Evolutionary conservation across 305 asterid genomes (phyloP).

Genomic region (Fraxinus albicans): DNA sequence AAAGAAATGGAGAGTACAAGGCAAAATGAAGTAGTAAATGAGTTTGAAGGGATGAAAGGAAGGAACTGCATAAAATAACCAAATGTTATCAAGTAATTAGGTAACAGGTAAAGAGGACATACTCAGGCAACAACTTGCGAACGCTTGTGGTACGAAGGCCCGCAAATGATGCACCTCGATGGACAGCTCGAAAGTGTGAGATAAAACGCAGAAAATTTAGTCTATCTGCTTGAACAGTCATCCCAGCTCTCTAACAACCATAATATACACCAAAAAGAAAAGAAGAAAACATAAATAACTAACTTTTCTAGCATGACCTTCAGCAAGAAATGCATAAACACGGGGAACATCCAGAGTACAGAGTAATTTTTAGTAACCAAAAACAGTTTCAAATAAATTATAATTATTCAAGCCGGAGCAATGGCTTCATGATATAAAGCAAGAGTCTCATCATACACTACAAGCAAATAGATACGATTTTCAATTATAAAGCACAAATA

Average conservation of each 20-base stretch:
- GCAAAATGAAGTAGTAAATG: neutral
- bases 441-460: neutral
- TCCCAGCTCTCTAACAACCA: slow-evolving; percentile 75
- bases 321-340: neutral
- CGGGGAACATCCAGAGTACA: neutral
- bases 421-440: slow-evolving; percentile 1
- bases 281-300: slow-evolving; percentile 14
- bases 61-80: slow-evolving; percentile 7
- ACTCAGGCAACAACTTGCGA: slow-evolving; percentile 96
- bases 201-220: slow-evolving; percentile 85
- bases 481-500: neutral
- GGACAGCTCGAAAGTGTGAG: slow-evolving; percentile 96
- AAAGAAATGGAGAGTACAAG: neutral
- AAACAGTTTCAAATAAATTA: neutral
- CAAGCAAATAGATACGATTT: neutral
- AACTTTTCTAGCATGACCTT: slow-evolving; percentile 11
- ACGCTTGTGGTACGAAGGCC: slow-evolving; percentile 98
- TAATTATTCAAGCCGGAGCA: neutral
- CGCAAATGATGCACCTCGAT: slow-evolving; percentile 93
- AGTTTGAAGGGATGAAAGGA: neutral
- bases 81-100: neutral
- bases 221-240: slow-evolving; percentile 91
- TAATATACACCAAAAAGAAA: slow-evolving; percentile 26
- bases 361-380: neutral
- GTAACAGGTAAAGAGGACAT: slow-evolving; percentile 36